Conservation (phyloP, 441 rosid species). For the Melastoma candidum region DNA sequence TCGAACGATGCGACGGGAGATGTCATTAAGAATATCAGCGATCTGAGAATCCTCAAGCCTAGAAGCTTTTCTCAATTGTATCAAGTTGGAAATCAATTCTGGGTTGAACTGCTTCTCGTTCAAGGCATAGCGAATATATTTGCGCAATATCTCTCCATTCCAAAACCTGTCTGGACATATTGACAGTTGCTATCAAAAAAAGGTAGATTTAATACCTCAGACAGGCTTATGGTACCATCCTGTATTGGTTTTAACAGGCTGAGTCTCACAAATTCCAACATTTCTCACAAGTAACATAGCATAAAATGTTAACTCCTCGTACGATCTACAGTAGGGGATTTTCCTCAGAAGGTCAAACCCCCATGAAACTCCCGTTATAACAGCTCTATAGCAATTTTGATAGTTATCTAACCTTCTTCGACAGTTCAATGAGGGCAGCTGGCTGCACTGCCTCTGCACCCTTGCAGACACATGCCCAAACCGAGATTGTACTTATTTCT, state of each 20-base stretch:
- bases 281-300: too few relatives aligned
- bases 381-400: too few relatives aligned
- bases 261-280: too few relatives aligned
- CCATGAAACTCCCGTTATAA: too few relatives aligned
- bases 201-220: too few relatives aligned
- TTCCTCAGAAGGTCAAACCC: too few relatives aligned
- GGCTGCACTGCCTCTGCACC: slow-evolving; percentile 32
- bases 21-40: slow-evolving; percentile 72
- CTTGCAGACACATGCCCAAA: slow-evolving; percentile 4
- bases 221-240: too few relatives aligned
- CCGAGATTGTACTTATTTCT: too few relatives aligned
- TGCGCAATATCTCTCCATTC: slow-evolving; percentile 78
- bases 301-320: too few relatives aligned
- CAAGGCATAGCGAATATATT: slow-evolving; percentile 78
- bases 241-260: too few relatives aligned
- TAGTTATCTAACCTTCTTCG: slow-evolving; percentile 43
- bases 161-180: slow-evolving; percentile 82
- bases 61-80: slow-evolving; percentile 66
- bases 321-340: too few relatives aligned
- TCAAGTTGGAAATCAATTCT: slow-evolving; percentile 49
- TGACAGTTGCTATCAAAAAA: slow-evolving; percentile 23
- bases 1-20: slow-evolving; percentile 67
- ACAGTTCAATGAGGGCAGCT: slow-evolving; percentile 41
- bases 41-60: slow-evolving; percentile 57
- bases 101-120: slow-evolving; percentile 90